Conservation (phyloP, 2,329 filamentous ascomycete genomes). For the Phialophora chinensis region DNA sequence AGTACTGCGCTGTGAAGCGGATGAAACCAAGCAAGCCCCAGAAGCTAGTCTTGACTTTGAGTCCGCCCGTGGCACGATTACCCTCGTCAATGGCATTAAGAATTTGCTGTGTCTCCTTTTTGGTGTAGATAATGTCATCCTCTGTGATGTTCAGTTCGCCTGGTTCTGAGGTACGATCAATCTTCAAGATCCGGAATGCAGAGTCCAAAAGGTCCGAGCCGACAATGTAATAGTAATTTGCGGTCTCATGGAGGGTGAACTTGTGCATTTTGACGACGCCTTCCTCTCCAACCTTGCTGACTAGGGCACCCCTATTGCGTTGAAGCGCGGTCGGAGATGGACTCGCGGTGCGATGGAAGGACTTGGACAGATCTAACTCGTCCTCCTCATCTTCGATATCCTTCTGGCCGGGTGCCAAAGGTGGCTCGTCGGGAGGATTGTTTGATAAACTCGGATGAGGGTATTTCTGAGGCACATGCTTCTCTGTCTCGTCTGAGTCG, state of each 20-base stretch:
- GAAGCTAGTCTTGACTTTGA: conserved; percentile 80
- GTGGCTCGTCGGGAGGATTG: conserved; percentile 43
- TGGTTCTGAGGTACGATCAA: conserved; percentile 83
- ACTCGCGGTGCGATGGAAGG: conserved; percentile 51
- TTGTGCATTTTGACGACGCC: conserved; percentile 78
- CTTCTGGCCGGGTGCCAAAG: conserved; percentile 44
- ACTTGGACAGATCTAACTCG: conserved; percentile 52
- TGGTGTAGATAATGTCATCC: conserved; percentile 92
- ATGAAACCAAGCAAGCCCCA: conserved; percentile 97
- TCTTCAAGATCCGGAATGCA: conserved; percentile 89
- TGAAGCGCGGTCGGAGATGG: conserved; percentile 46
- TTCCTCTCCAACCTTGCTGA: conserved; percentile 48
- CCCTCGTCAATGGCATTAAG: conserved; percentile 93
- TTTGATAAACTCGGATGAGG: conserved; percentile 39
- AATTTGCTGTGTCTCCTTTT: conserved; percentile 90
- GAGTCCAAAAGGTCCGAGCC: conserved; percentile 89
- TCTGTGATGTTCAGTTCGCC: conserved; percentile 84
- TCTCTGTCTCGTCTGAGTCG: conserved; percentile 23
- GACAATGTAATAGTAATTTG: conserved; percentile 90
- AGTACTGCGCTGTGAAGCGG: conserved; percentile 91
- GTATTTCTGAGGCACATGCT: conserved; percentile 28
- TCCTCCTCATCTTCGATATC: conserved; percentile 51
- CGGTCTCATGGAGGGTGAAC: conserved; percentile 96
- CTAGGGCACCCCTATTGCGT: conserved; percentile 46
- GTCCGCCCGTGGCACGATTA: conserved; percentile 85